A percentile compares a stretch with the other conserved stretches of the same genome.
These are phyloP conservation scores for Harringtonia aguacate DNA, from an alignment of 2,329 filamentous ascomycete species.

Conservation along the genomic window DNA sequence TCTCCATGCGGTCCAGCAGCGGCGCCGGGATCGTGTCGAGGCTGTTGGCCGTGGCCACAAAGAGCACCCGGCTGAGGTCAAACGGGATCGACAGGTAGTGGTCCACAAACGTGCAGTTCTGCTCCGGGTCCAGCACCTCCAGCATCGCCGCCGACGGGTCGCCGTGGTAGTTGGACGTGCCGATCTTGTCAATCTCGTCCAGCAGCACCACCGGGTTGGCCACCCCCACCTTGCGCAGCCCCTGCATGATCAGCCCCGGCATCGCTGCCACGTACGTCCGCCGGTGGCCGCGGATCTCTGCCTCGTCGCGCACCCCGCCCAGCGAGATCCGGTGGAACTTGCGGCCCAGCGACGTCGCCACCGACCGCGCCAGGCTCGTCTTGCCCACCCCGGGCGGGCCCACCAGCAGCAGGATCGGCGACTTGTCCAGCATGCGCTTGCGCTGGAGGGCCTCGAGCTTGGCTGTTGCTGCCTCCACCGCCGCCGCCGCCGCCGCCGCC, in stretches of 20 bases:
- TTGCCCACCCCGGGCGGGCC: conserved; percentile 94
- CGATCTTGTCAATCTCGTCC: conserved; percentile 97
- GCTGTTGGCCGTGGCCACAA: conserved; percentile 93
- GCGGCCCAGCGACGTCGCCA: conserved; percentile 81
- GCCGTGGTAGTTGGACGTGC: conserved; percentile 81
- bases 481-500: neutral
- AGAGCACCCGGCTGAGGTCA: conserved; percentile 90
- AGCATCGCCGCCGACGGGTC: conserved; percentile 97
- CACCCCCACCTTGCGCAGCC: conserved; percentile 89
- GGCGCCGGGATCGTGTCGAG: conserved; percentile 93
- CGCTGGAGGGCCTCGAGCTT: conserved; percentile 60
- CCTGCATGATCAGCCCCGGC: conserved; percentile 90
- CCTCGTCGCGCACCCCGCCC: conserved; percentile 90
- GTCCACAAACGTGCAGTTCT: conserved; percentile 90
- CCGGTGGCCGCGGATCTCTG: conserved; percentile 89
- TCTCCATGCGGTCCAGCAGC: conserved; percentile 93
- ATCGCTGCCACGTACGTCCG: conserved; percentile 98
- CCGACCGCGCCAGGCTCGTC: conserved; percentile 86
- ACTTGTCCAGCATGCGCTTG: conserved; percentile 86
- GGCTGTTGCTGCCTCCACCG: neutral
- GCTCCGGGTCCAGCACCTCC: conserved; percentile 92
- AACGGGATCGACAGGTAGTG: conserved; percentile 95
- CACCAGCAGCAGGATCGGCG: conserved; percentile 85
- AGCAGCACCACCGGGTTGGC: conserved; percentile 91
- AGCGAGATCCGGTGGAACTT: conserved; percentile 97